phyloP scores from a whole-genome alignment of 2,329 filamentous ascomycete species.

The Stemphylium lycopersici region DNA sequence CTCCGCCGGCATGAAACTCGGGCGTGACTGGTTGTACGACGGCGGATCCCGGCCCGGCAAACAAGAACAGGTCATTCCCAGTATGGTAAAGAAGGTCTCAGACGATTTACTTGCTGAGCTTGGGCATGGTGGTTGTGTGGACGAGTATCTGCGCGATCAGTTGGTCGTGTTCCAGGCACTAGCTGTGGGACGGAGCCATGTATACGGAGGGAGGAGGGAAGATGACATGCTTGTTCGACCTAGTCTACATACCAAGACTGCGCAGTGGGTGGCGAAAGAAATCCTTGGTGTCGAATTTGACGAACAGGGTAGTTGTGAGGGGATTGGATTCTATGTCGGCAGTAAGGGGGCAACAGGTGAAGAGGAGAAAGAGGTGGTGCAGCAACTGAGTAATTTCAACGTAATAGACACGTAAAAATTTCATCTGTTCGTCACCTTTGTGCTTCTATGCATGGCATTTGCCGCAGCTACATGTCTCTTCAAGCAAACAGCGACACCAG shows the following conservation, averaged over 20 bases:
- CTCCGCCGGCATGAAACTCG: conserved; percentile 56
- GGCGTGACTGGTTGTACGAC: conserved; percentile 58
- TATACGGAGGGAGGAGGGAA: conserved; percentile 39
- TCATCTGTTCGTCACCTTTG: background rate
- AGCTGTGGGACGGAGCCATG: conserved; percentile 50
- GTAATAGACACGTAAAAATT: background rate
- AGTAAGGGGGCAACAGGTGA: background rate
- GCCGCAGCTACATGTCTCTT: background rate
- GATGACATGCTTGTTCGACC: conserved; percentile 29
- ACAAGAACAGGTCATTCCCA: conserved; percentile 33
- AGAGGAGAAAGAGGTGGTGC: background rate
- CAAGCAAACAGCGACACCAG: background rate
- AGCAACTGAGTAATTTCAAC: background rate
- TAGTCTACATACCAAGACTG: conserved; percentile 55
- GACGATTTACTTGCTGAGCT: conserved; percentile 55
- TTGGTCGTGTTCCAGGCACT: conserved; percentile 65
- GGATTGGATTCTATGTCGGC: conserved; percentile 35
- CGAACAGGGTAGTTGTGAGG: conserved; percentile 44
- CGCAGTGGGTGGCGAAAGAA: conserved; percentile 52
- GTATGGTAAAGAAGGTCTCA: conserved; percentile 54
- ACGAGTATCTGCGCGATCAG: conserved; percentile 64
- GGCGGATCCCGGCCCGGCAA: conserved; percentile 28
- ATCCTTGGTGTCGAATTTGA: conserved; percentile 51
- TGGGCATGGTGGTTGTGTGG: conserved; percentile 56
- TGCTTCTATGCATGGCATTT: too few species aligned